A percentile compares a stretch with the other conserved stretches of the same genome.
phyloP scores from a whole-genome alignment of 108 stramenopile genomes.

The Chaetoceros muelleri region DNA sequence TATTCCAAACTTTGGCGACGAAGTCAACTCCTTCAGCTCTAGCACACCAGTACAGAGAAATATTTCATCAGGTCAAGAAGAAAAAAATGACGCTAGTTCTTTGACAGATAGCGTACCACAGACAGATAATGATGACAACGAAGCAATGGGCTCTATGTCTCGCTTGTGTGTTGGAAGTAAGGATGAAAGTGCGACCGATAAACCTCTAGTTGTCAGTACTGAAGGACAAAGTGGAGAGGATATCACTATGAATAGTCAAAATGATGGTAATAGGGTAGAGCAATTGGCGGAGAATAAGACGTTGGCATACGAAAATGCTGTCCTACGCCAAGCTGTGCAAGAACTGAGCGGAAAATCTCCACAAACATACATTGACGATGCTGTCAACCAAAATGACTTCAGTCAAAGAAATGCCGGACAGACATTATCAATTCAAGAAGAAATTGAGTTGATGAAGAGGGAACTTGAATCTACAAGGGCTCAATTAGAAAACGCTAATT shows the following conservation, averaged over 20 bases:
- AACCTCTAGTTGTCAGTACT: slow-evolving; percentile 66
- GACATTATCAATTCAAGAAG: slow-evolving; percentile 13
- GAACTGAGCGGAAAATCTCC: slow-evolving; percentile 55
- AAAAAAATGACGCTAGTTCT: slow-evolving; percentile 48
- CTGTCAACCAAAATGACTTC: slow-evolving; percentile 1
- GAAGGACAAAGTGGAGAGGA: slow-evolving; percentile 54
- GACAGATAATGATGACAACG: slow-evolving; percentile 3
- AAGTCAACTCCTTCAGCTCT: slow-evolving; percentile 10
- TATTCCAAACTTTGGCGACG: slow-evolving; percentile 47
- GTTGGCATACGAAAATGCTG: slow-evolving; percentile 66
- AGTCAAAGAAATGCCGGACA: slow-evolving; percentile 9
- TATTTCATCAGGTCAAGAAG: slow-evolving; percentile 12
- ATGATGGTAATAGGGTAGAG: slow-evolving; percentile 3
- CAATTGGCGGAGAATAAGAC: slow-evolving; percentile 50
- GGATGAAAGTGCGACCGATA: slow-evolving; percentile 5
- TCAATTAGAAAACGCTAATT: slow-evolving; percentile 24
- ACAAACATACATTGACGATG: slow-evolving; percentile 45
- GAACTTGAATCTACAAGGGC: slow-evolving; percentile 34
- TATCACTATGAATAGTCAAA: slow-evolving; percentile 37
- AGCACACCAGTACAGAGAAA: slow-evolving; percentile 23
- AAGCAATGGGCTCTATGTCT: slow-evolving; percentile 1
- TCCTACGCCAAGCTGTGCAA: slow-evolving; percentile 63
- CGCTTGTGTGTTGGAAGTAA: not conserved
- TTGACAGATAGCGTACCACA: slow-evolving; percentile 19
- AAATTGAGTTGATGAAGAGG: slow-evolving; percentile 20